Evolutionary conservation across 257 asterid genomes (phyloP).

Genomic region (Solanum corneliomulleri): DNA sequence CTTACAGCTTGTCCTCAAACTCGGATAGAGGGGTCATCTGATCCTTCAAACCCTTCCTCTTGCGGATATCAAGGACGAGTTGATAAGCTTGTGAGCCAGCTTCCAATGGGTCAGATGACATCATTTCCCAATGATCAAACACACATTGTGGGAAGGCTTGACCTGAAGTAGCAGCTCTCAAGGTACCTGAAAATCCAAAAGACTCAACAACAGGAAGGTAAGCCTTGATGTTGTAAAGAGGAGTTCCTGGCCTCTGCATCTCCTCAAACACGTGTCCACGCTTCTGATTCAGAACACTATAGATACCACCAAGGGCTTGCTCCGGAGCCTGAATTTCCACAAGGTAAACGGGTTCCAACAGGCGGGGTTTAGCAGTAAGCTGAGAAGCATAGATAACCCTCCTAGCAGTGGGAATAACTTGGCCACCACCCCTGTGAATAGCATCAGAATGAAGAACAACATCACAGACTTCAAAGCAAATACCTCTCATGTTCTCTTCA

Average conservation of each 20-base stretch:
- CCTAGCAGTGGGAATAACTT: conserved; percentile 33
- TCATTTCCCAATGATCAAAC: conserved; percentile 35
- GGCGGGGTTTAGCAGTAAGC: conserved; percentile 30
- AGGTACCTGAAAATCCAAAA: conserved; percentile 23
- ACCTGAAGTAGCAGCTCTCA: conserved; percentile 36
- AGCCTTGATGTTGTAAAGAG: conserved; percentile 32
- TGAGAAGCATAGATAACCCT: conserved; percentile 33
- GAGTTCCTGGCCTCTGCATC: conserved; percentile 33
- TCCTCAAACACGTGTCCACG: conserved; percentile 36
- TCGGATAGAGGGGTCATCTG: conserved; percentile 29
- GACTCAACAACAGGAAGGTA: conserved; percentile 28
- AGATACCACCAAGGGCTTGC: conserved; percentile 29
- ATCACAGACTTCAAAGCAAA: conserved; percentile 38
- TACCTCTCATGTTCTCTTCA: conserved; percentile 38
- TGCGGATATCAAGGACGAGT: conserved; percentile 19
- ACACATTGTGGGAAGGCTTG: conserved; percentile 34
- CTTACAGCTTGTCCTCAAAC: conserved; percentile 26
- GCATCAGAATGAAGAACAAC: conserved; percentile 37
- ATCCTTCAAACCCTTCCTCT: conserved; percentile 36
- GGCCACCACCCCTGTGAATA: conserved; percentile 41
- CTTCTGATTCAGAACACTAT: conserved; percentile 33
- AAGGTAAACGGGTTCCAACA: conserved; percentile 26
- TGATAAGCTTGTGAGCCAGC: conserved; percentile 5
- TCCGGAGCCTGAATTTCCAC: conserved; percentile 35
- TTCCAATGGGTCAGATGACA: conserved; percentile 28